Conservation (phyloP, 345 rosid genomes). For the Ceriops zippeliana region DNA sequence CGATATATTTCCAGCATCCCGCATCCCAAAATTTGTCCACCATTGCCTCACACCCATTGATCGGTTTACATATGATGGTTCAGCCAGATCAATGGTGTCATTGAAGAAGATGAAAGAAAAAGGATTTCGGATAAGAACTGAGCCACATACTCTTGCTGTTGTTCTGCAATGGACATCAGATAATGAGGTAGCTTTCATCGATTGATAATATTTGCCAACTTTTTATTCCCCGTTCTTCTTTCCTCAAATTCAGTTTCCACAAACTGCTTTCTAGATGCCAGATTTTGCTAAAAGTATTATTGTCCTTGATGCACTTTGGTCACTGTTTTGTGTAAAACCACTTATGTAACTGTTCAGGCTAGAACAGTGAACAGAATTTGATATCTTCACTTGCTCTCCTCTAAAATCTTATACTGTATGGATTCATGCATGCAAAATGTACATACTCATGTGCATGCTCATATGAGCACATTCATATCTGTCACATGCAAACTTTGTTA, state of each 20-base stretch:
- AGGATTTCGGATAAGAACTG: conserved; percentile 69
- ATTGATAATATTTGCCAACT: neutral
- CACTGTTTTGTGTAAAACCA: conserved; percentile 1
- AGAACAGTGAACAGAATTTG: neutral
- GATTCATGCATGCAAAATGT: too few relatives aligned
- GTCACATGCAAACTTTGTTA: too few relatives aligned
- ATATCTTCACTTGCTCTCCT: conserved; percentile 7
- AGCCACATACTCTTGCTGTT: conserved; percentile 50
- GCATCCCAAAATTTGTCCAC: conserved; percentile 63
- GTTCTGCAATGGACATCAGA: conserved; percentile 75
- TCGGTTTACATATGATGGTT: conserved; percentile 30
- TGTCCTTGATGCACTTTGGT: neutral
- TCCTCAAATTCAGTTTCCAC: too few relatives aligned
- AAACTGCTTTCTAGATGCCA: too few relatives aligned
- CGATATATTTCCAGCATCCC: conserved; percentile 72
- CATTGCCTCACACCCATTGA: conserved; percentile 59
- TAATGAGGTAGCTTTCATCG: conserved; percentile 57
- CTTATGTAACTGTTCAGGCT: neutral
- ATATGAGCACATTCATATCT: too few relatives aligned
- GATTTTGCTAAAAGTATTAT: neutral
- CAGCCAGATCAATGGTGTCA: conserved; percentile 38
- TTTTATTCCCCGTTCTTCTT: conserved; percentile 11
- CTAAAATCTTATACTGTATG: too few relatives aligned
- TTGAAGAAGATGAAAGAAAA: conserved; percentile 37
- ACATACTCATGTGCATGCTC: too few relatives aligned